phyloP scores from a whole-genome alignment of 257 asterid genomes.

The Scutellaria galericulata region DNA sequence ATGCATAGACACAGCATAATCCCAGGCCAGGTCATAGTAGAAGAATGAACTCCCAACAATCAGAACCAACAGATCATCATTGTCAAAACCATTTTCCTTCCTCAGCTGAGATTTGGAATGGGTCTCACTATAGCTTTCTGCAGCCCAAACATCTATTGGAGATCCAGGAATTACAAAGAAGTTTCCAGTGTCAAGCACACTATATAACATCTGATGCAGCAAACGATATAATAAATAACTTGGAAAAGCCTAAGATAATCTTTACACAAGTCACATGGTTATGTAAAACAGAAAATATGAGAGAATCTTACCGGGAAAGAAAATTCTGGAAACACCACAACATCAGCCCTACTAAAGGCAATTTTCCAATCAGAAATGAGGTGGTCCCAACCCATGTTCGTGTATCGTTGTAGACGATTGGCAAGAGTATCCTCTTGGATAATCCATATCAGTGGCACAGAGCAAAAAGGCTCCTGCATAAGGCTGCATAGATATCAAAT shows the following conservation, averaged over 20 bases:
- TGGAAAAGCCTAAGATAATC: constrained; percentile 29
- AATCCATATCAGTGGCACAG: constrained; percentile 94
- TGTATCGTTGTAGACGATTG: constrained; percentile 69
- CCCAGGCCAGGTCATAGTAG: constrained; percentile 79
- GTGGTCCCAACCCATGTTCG: constrained; percentile 68
- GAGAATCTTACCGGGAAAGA: constrained; percentile 71
- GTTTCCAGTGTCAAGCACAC: constrained; percentile 96
- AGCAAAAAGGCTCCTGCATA: constrained; percentile 99
- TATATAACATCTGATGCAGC: constrained; percentile 89
- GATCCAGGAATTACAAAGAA: constrained; percentile 97
- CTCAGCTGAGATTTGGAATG: constrained; percentile 80
- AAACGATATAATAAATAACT: constrained; percentile 46
- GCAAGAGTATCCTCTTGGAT: constrained; percentile 93
- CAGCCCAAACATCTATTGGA: constrained; percentile 94
- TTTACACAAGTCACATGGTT: constrained; percentile 19
- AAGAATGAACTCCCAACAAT: constrained; percentile 89
- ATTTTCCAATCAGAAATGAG: constrained; percentile 81
- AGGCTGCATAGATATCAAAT: constrained; percentile 97
- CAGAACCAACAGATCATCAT: constrained; percentile 78
- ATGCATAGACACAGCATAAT: constrained; percentile 75
- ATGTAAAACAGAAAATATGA: constrained; percentile 28
- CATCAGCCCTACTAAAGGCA: constrained; percentile 80
- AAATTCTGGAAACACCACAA: constrained; percentile 86
- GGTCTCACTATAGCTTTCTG: constrained; percentile 76
- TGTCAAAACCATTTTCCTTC: constrained; percentile 70